Base-by-base conservation (phyloP, 495 filamentous ascomycete species). In the Xylona heveae region DNA sequence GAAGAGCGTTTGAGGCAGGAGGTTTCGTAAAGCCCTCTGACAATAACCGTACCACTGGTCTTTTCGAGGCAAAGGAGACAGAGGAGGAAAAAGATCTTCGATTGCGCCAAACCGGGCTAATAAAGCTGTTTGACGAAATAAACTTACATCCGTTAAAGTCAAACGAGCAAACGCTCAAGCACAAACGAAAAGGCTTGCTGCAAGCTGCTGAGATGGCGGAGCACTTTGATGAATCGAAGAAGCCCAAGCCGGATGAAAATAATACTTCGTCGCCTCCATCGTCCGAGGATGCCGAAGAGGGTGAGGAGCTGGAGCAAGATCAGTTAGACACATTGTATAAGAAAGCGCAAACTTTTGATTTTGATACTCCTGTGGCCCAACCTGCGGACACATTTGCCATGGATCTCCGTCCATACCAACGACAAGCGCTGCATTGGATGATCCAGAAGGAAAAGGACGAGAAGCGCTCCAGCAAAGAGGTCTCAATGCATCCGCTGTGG, bases 291-390 rank as follows among this genome's bases (percentile, higher is more conserved):
- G 54, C 55, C 4, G 78, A 83, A 45, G 81, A 92, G 8, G 78
- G 80, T 2, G 62, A 82, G 39, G 83, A 94, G 50, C 66, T 97
- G 1, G 82, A 94, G 51, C 78, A 94, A 47, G 84, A 91, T 44
- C 88, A 97, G 43, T 71, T 97, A 10, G 85, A 95, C 46, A 70
- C 76, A 0, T 59, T 97, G 3, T 97, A 97, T 44, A 79, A 78
- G 46, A 97, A 97, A 48, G 88, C 88, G 1, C 88, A 97, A 42
- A 82, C 80, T 0, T 95, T 94, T 40, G 90, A 97, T 48, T 97
- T 94, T 45, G 69, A 72, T 45, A 90, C 84, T 15, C 83, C 85
- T 2, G 71, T 75, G 48, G 69, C 77, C 8, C 70, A 91, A 39
- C 84, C 88, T 16, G 67, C 79, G 7, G 58, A 71, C 5, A 78